Conservation (phyloP, 1,284 basidiomycete genomes). For the Fomitopsis schrenkii region DNA sequence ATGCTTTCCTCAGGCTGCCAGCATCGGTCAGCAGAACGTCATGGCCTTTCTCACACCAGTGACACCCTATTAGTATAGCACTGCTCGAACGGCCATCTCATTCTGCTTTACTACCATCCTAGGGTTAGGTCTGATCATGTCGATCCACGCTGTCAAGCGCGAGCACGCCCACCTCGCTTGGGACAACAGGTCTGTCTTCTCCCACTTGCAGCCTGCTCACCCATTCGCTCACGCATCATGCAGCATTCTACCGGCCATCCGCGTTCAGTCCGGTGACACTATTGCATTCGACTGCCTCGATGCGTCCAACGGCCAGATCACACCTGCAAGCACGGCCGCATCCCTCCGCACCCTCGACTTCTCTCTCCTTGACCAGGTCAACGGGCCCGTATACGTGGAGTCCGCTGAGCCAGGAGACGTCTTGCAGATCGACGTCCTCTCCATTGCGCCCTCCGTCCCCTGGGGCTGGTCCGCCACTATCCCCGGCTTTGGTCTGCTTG, state of each 20-base stretch:
- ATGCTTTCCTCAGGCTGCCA: too few relatives aligned
- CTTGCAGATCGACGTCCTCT: constrained; percentile 33
- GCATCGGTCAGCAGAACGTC: too few relatives aligned
- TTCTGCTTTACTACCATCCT: too few relatives aligned
- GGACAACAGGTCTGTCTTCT: constrained; percentile 48
- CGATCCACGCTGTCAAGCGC: constrained; percentile 49
- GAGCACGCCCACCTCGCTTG: constrained; percentile 48
- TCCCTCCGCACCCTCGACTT: constrained; percentile 39
- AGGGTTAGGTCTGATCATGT: constrained; percentile 28
- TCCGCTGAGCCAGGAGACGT: constrained; percentile 51
- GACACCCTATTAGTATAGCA: too few relatives aligned
- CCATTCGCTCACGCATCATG: neutral
- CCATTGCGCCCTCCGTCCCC: constrained; percentile 31
- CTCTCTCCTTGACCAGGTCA: constrained; percentile 50
- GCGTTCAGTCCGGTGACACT: constrained; percentile 47
- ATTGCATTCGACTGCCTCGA: constrained; percentile 59
- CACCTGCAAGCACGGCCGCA: constrained; percentile 34
- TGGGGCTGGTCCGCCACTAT: constrained; percentile 63
- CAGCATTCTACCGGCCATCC: constrained; percentile 48
- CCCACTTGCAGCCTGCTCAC: neutral
- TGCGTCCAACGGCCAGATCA: constrained; percentile 58
- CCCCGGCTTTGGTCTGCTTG: constrained; percentile 54
- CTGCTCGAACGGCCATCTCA: too few relatives aligned
- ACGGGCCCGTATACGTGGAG: constrained; percentile 51
- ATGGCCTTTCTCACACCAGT: too few relatives aligned